Conservation (phyloP, 305 asterid species). For the Fraxinus xanthoxyloides region DNA sequence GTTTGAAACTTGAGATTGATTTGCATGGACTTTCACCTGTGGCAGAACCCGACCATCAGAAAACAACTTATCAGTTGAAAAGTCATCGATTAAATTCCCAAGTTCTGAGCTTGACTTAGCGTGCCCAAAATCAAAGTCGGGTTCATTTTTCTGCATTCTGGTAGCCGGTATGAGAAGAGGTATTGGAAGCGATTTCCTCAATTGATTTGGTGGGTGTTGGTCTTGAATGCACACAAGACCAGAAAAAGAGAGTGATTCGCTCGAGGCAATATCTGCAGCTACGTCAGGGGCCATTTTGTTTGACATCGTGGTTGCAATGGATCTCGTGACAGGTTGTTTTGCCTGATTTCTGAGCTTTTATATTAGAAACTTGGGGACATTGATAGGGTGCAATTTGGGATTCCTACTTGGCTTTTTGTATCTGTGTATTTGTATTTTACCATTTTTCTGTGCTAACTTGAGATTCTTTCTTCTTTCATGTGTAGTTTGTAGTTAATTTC, state of each 20-base stretch:
- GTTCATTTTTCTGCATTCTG: slow-evolving; percentile 16
- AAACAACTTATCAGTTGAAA: slow-evolving; percentile 22
- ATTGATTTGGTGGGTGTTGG: slow-evolving; percentile 11
- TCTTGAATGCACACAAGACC: slow-evolving; percentile 46
- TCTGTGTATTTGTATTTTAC: slow-evolving; percentile 12
- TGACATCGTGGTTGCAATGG: slow-evolving; percentile 23
- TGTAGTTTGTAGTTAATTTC: neutral
- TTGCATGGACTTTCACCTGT: slow-evolving; percentile 6
- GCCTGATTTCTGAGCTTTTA: slow-evolving; percentile 20
- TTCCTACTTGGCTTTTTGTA: slow-evolving; percentile 17
- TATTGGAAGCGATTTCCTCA: slow-evolving; percentile 5
- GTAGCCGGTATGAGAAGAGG: slow-evolving; percentile 14
- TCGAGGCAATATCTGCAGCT: slow-evolving; percentile 42
- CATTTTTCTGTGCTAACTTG: slow-evolving; percentile 13
- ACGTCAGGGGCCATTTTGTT: slow-evolving; percentile 36
- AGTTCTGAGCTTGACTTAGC: slow-evolving; percentile 13
- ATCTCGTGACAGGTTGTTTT: slow-evolving; percentile 6
- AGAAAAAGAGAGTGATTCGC: slow-evolving; percentile 58
- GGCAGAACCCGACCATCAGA: slow-evolving; percentile 20
- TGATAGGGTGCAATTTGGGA: slow-evolving; percentile 7
- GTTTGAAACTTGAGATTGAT: slow-evolving; percentile 27
- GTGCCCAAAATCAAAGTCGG: slow-evolving; percentile 41
- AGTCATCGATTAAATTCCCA: slow-evolving; percentile 13
- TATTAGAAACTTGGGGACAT: slow-evolving; percentile 24
- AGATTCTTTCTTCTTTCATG: slow-evolving; percentile 2